These are phyloP conservation scores for Flaveria trinervia DNA, from an alignment of 129 eudicot genomes.

Conservation along the genomic window DNA sequence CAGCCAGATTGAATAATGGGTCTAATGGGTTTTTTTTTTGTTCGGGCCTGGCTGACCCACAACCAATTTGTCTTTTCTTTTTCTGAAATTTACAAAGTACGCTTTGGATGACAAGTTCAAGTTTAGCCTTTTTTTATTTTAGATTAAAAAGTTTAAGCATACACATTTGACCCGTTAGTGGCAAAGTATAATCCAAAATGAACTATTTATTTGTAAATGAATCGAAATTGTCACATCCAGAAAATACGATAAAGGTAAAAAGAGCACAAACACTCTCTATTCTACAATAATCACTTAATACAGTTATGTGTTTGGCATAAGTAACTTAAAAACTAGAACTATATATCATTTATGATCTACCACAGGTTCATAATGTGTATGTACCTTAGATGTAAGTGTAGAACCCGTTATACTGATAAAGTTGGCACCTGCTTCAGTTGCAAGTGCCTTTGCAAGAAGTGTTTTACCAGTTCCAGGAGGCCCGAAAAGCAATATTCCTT, in stretches of 20 bases:
- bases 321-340: neutral
- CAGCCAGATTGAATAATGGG: neutral
- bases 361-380: neutral
- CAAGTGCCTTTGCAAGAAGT: conserved; percentile 97
- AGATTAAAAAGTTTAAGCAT: neutral
- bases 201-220: conserved; percentile 1
- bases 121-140: neutral
- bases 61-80: neutral
- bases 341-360: neutral
- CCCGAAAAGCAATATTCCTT: conserved; percentile 95
- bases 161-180: neutral
- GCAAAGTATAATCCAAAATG: neutral
- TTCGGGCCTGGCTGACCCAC: neutral
- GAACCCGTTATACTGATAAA: conserved; percentile 98
- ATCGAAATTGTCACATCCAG: neutral
- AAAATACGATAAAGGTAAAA: neutral
- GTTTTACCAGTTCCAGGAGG: conserved; percentile 99
- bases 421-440: conserved; percentile 98
- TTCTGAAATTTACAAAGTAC: neutral
- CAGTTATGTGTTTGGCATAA: neutral
- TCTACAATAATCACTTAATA: neutral
- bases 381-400: conserved; percentile 94
- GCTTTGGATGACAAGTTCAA: neutral
- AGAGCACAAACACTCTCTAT: neutral
- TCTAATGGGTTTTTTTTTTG: neutral